Evolutionary conservation across 2,329 filamentous ascomycete genomes (phyloP), one percentile per base, ranked within the genome.

Genomic region (Byssothecium circinans): DNA sequence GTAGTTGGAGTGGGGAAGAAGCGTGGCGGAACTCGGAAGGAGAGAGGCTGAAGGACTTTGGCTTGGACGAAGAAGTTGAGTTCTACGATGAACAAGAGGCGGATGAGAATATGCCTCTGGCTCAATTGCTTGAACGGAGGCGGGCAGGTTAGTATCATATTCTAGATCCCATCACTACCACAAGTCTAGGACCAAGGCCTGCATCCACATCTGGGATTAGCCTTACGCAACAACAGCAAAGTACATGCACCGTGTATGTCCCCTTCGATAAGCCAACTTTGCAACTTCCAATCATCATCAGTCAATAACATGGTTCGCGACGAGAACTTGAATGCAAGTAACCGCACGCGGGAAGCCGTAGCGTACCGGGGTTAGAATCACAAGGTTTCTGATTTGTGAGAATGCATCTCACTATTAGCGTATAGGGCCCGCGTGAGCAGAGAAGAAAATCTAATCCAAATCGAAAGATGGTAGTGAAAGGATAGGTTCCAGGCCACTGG

Each of bases 21-120:
- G 80, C 75, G 4, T 94, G 88, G 88, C 82, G 78, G 0, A 92
- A 91, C 56, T 78, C 82, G 0, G 88, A 92, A 43, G 89, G 88
- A 1, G 87, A 92, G 62, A 76, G 83, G 27, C 71, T 94, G 41
- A 77, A 81, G 34, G 89, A 94, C 60, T 94, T 85, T 62, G 89
- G 89, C 1, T 88, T 94, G 0, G 89, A 92, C 57, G 87, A 90
- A 60, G 86, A 88, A 12, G 81, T 79, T 0, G 86, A 90, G 52
- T 85, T 85, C 38, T 81, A 83, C 22, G 82, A 84, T 51, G 77
- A 80, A 45, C 81, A 85, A 53, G 78, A 80, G 30, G 83, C 17
- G 8, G 32, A 36, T n/a, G 41, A 43, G 18, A 84, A 91, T 58
- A 72, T 92, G 12, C 88, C 88, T 0, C 71, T 92, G 33, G 83